Evolutionary conservation across 2,329 filamentous ascomycete species (phyloP).

Genomic region (Lachnellula hyalina): DNA sequence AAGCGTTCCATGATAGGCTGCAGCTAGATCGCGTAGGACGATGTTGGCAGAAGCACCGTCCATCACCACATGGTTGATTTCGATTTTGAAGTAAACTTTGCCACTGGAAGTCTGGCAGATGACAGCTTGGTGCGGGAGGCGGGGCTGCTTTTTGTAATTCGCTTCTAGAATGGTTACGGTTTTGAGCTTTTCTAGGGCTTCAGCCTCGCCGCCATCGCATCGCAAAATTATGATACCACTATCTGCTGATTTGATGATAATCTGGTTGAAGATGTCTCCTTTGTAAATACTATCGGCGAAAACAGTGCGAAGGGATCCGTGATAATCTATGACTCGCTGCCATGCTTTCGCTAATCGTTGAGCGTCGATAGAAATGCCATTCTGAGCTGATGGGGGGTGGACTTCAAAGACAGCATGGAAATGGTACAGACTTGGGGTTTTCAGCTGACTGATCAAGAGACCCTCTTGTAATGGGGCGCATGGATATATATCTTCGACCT

Average conservation of each 20-base stretch:
- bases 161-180: background rate
- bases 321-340: constrained; percentile 8
- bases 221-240: background rate
- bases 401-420: constrained; percentile 9
- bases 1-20: constrained; percentile 29
- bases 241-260: constrained; percentile 19
- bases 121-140: constrained; percentile 40
- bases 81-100: constrained; percentile 40
- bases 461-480: constrained; percentile 16
- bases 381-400: background rate
- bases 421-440: constrained; percentile 7
- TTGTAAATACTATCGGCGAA: constrained; percentile 19
- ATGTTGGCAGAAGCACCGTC: constrained; percentile 43
- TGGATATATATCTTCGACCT: constrained; percentile 19
- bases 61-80: constrained; percentile 46
- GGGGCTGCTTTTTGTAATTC: background rate
- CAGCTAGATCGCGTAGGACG: constrained; percentile 38
- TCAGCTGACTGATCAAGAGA: constrained; percentile 10
- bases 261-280: constrained; percentile 21
- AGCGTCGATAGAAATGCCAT: background rate
- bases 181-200: background rate
- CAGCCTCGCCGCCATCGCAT: background rate
- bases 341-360: constrained; percentile 19
- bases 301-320: constrained; percentile 6
- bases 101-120: constrained; percentile 37